A percentile compares a stretch with the other conserved stretches of the same genome.
phyloP scores from a whole-genome alignment of 768 basidiomycete species.

The Amanita muscaria region DNA sequence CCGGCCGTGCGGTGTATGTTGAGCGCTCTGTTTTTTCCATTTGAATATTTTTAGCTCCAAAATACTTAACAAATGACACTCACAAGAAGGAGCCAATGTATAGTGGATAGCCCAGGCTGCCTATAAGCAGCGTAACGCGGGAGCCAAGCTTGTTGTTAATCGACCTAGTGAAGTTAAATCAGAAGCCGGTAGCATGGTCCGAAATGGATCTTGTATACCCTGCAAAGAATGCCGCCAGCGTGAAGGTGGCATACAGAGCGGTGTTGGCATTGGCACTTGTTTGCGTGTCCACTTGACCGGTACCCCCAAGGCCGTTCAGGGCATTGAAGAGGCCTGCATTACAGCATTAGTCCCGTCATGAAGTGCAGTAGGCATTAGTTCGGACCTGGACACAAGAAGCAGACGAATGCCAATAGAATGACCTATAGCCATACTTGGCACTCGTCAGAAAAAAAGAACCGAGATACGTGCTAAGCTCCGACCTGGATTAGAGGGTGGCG shows the following conservation, averaged over 20 bases:
- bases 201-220: conserved; percentile 14
- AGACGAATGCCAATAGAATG: conserved; percentile 58
- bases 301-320: conserved; percentile 70
- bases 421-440: conserved; percentile 22
- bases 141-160: conserved; percentile 79
- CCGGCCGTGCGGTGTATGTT: conserved; percentile 59
- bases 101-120: conserved; percentile 66
- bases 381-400: conserved; percentile 50
- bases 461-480: neutral
- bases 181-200: too few relatives aligned
- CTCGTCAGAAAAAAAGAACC: neutral
- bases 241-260: conserved; percentile 53
- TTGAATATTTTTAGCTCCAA: too few relatives aligned
- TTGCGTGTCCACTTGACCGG: conserved; percentile 59
- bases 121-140: conserved; percentile 61
- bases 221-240: conserved; percentile 32
- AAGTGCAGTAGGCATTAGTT: conserved; percentile 12
- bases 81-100: conserved; percentile 71
- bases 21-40: conserved; percentile 36
- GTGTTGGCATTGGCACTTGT: conserved; percentile 65
- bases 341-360: too few relatives aligned
- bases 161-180: neutral
- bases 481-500: conserved; percentile 49
- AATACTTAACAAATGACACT: too few relatives aligned
- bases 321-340: conserved; percentile 80